These are phyloP conservation scores for Alternaria burnsii DNA, from an alignment of 2,329 filamentous ascomycete genomes.

Conservation along the genomic window DNA sequence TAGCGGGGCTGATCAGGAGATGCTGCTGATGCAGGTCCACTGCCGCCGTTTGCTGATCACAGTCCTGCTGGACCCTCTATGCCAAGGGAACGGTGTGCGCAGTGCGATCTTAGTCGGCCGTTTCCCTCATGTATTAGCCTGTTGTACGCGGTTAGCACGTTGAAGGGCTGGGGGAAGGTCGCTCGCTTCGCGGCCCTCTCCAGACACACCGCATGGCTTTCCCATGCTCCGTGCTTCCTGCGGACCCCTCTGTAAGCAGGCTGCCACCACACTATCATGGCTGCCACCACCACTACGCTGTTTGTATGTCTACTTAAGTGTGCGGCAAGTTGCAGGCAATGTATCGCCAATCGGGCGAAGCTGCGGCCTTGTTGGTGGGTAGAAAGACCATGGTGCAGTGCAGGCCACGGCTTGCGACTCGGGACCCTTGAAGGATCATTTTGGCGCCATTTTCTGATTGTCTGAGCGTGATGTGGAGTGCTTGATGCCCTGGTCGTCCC, in stretches of 20 bases:
- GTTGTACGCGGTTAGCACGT: constrained; percentile 33
- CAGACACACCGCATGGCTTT: constrained; percentile 20
- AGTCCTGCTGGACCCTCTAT: constrained; percentile 26
- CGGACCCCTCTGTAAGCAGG: constrained; percentile 38
- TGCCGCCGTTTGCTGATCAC: constrained; percentile 31
- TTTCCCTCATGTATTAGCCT: constrained; percentile 40
- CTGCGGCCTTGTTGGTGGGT: constrained; percentile 18
- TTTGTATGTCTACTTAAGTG: constrained; percentile 8
- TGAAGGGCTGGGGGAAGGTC: constrained; percentile 18
- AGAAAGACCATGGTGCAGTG: constrained; percentile 32
- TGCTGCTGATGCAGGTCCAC: constrained; percentile 45
- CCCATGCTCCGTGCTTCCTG: constrained; percentile 39
- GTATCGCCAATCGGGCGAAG: constrained; percentile 32
- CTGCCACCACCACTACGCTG: constrained; percentile 27
- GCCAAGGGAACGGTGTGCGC: constrained; percentile 25
- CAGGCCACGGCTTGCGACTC: constrained; percentile 27
- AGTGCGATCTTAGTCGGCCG: constrained; percentile 23
- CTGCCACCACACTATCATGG: constrained; percentile 25
- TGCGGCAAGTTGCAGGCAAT: constrained; percentile 38
- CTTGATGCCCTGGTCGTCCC: constrained; percentile 41
- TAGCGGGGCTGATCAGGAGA: constrained; percentile 32
- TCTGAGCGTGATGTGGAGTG: constrained; percentile 45
- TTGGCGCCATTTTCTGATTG: constrained; percentile 36
- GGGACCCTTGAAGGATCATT: constrained; percentile 34
- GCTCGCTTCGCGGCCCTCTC: constrained; percentile 29